Evolutionary conservation across 1,139 yeast species (phyloP).

Genomic region (Pneumocystis carinii): DNA sequence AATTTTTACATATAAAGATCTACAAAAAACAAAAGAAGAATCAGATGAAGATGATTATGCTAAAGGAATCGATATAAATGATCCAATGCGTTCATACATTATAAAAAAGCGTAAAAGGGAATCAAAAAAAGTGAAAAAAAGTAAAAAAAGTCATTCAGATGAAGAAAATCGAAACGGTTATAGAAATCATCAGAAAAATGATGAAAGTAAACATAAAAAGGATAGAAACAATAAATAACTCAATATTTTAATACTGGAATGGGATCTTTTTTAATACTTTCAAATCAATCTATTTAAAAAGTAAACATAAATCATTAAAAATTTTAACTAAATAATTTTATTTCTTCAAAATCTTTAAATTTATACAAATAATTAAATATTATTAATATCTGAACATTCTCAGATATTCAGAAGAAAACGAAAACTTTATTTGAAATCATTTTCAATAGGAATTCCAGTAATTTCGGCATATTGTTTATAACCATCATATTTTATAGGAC

Average conservation of each 20-base stretch:
- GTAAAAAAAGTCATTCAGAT: background rate
- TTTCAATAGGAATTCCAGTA: background rate
- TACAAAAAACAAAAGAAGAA: slow-evolving; percentile 3
- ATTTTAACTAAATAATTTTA: too few species aligned
- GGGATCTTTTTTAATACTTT: too few species aligned
- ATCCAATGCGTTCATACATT: slow-evolving; percentile 16
- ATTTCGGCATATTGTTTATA: slow-evolving; percentile 32
- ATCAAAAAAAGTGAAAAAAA: background rate
- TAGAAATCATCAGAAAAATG: background rate
- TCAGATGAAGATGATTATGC: slow-evolving; percentile 1
- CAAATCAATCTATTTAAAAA: too few species aligned
- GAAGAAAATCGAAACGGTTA: background rate
- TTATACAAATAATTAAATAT: too few species aligned
- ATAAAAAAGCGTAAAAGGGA: slow-evolving; percentile 9
- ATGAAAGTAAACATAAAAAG: background rate
- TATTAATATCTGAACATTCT: too few species aligned
- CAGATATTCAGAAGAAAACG: background rate
- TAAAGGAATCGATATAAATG: slow-evolving; percentile 13
- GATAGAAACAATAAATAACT: too few species aligned
- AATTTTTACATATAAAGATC: slow-evolving; percentile 5
- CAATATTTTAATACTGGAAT: too few species aligned
- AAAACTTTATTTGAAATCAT: background rate
- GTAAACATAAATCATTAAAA: too few species aligned
- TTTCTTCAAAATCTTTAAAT: too few species aligned
- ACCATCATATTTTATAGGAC: slow-evolving; percentile 40